Evolutionary conservation across 2,329 filamentous ascomycete genomes (phyloP), one percentile per base, ranked within the genome.

Genomic region (Hypoxylon sp.): DNA sequence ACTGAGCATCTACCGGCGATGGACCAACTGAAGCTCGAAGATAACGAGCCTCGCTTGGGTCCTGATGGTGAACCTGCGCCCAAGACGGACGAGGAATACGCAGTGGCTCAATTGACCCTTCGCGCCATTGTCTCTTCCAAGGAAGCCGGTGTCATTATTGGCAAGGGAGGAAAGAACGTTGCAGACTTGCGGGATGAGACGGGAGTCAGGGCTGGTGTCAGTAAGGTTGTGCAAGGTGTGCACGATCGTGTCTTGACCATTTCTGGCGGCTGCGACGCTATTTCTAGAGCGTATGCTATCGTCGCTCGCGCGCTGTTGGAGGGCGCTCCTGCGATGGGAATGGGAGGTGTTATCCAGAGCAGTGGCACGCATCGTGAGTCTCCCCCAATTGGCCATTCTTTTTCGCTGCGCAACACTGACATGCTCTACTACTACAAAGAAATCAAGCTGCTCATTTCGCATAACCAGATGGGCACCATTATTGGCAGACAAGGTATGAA

Each of bases 381-480:
- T 51, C 14, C 14, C 35, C 75, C 77, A 31, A 50, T 63, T 31
- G 25, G 44, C 25, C 13, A 11, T 25, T 65, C 31, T n/a, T n/a
- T n/a, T 40, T 30, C 17, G 42, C 27, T 35, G 58, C 48, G 40
- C 55, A 60, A 63, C 58, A 74, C 79, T 81, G 72, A 79, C 65
- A 20, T 14, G 7, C 50, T 22, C 56, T 11, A 27, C 30, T 40
- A 17, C 44, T 59, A 22, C 68, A 22, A 74, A 99, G 96, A 96
- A 69, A 93, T 99, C 81, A 97, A 97, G 79, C 91, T 99, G 33
- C 91, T 99, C 80, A 98, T 99, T 82, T 99, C 96, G 35, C 95
- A 99, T 85, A 98, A 98, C 82, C 96, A 99, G 84, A 99, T 99
- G 96, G 96, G 96, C 70, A 99, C 96, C 77, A 98, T 99, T 84